Conservation (phyloP, 2,329 filamentous ascomycete species). For the Penicillium palitans region DNA sequence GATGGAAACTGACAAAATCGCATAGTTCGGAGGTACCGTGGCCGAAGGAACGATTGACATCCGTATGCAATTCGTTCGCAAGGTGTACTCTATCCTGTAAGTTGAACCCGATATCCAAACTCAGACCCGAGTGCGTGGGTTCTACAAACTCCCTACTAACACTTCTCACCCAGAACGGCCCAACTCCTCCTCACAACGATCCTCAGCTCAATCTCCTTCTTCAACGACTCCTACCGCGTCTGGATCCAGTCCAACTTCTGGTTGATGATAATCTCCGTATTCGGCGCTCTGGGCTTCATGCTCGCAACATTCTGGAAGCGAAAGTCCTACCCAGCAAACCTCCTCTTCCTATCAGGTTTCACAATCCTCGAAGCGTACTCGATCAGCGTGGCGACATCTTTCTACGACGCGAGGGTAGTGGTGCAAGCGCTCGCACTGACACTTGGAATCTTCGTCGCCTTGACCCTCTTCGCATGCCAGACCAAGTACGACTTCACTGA, state of each 20-base stretch:
- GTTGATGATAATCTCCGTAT: slow-evolving; percentile 83
- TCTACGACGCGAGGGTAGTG: slow-evolving; percentile 81
- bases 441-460: slow-evolving; percentile 62
- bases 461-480: slow-evolving; percentile 87
- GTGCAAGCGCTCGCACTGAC: slow-evolving; percentile 89
- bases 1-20: slow-evolving; percentile 14
- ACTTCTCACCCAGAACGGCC: slow-evolving; percentile 60
- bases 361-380: slow-evolving; percentile 91
- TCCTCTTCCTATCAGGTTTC: slow-evolving; percentile 87
- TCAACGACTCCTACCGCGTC: slow-evolving; percentile 70
- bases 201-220: slow-evolving; percentile 82
- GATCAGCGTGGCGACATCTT: slow-evolving; percentile 87
- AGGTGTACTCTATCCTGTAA: slow-evolving; percentile 93
- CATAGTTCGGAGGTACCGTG: slow-evolving; percentile 84
- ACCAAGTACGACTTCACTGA: slow-evolving; percentile 97
- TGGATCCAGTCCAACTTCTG: slow-evolving; percentile 86
- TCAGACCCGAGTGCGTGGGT: neutral
- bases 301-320: slow-evolving; percentile 91
- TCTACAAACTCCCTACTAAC: neutral
- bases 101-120: slow-evolving; percentile 25
- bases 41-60: slow-evolving; percentile 94
- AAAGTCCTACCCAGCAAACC: slow-evolving; percentile 91
- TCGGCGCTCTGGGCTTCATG: slow-evolving; percentile 82
- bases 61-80: slow-evolving; percentile 93
- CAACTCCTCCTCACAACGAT: slow-evolving; percentile 83